Evolutionary conservation across 306 rosid genomes (phyloP), one percentile per base, ranked within the genome.

Genomic region (Vigna reflexopilosa): DNA sequence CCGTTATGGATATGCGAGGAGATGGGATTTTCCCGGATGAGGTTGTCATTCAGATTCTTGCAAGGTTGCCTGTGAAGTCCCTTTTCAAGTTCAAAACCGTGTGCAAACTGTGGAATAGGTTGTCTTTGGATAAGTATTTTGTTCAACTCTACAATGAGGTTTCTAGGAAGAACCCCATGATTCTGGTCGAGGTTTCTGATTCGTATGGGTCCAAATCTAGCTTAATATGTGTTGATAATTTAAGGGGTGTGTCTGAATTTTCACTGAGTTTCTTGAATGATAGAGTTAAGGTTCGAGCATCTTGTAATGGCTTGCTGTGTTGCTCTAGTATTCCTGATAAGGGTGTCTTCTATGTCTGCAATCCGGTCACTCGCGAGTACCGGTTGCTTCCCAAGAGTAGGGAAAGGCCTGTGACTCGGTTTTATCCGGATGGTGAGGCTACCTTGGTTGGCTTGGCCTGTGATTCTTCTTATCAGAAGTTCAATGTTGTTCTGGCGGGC

Each of bases 271-370:
- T 93, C 76, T 80, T 93, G 75, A 93, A 86, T 78, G 94, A 89
- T 68, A 87, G 97, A 54, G 94, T 93, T 28, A 91, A 83, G 87
- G 84, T 93, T 52, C 79, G 93, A 80, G 96, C 94, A 59, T 94
- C 97, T 13, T 91, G 89, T 85, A 89, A 89, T 87, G 98, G 98
- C 52, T 77, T 93, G 89, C 42, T 93, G 73, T 87, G 98, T 76
- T 91, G 98, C 87, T 91, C 97, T 57, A 91, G 98, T 75, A 86
- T 93, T 56, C 96, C 94, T 73, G 89, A 93, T 61, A 91, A 84
- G 85, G 98, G 90, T 76, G 94, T 93, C 4, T 93, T 85, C 80
- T 93, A 85, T 76, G 93, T 93, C 0, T 93, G 97, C 55, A 93
- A 91, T 77, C 98, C 98, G 0, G 89, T 88, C 80, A 93, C 97